Evolutionary conservation across 169 alveolate species (phyloP).

Genomic region (Eimeria zaria): DNA sequence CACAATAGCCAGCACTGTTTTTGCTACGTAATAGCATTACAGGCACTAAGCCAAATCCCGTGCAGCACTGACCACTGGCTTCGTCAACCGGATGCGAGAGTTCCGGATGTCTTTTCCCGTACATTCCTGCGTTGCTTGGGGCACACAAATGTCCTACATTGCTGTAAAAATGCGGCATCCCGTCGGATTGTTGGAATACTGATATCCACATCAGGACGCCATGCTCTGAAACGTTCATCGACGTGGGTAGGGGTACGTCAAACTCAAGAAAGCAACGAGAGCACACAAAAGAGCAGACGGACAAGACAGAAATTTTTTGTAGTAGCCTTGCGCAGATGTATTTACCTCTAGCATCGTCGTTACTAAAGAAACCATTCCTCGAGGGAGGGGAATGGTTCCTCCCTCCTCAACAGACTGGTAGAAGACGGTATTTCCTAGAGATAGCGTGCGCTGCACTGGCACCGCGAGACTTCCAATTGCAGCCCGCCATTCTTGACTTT

Average conservation of each 20-base stretch:
- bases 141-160: too few relatives aligned
- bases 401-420: not conserved
- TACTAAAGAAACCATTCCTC: not conserved
- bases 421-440: not conserved
- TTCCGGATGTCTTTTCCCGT: too few relatives aligned
- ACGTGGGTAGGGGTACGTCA: not conserved
- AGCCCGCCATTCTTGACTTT: not conserved
- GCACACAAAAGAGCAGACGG: not conserved
- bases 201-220: not conserved
- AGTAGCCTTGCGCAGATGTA: not conserved
- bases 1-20: not conserved
- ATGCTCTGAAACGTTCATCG: not conserved
- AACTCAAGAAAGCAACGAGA: not conserved
- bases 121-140: too few relatives aligned
- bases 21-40: too few relatives aligned
- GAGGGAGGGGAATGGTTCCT: not conserved
- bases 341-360: not conserved
- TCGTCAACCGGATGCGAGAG: too few relatives aligned
- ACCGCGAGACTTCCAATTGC: not conserved
- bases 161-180: not conserved
- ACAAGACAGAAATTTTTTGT: not conserved
- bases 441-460: not conserved
- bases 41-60: not conserved
- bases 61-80: not conserved
- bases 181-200: not conserved